These are phyloP conservation scores for Carex cristatella DNA, from an alignment of 176 grass and related monocot species.

Conservation along the genomic window DNA sequence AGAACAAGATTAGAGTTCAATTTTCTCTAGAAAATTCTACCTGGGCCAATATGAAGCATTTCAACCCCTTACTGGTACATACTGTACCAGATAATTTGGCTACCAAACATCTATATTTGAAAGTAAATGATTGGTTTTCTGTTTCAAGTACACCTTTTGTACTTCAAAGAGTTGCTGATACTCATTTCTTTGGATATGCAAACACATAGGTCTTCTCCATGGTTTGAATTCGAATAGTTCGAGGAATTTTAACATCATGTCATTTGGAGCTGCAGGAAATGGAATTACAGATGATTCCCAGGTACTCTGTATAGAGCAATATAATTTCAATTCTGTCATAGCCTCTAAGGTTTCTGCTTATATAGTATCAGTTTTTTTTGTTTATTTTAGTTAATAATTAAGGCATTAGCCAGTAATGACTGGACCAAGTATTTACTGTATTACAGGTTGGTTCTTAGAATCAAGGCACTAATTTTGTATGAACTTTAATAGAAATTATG, in stretches of 20 bases:
- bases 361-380: not conserved
- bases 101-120: not conserved
- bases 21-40: not conserved
- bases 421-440: not conserved
- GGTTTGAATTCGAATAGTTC: slow-evolving; percentile 24
- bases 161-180: not conserved
- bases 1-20: not conserved
- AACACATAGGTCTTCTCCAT: slow-evolving; percentile 15
- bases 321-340: slow-evolving; percentile 2
- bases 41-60: not conserved
- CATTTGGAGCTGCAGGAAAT: slow-evolving; percentile 55
- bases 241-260: slow-evolving; percentile 40
- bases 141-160: not conserved
- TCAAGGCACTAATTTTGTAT: not conserved
- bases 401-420: not conserved
- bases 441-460: not conserved
- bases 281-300: slow-evolving; percentile 52
- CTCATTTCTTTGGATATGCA: not conserved
- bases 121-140: not conserved
- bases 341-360: not conserved
- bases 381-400: not conserved
- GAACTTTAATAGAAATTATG: not conserved
- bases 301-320: slow-evolving; percentile 27
- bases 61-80: not conserved
- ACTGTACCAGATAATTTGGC: not conserved